phyloP scores from a whole-genome alignment of 306 rosid genomes.

The Cucumis hystrix region DNA sequence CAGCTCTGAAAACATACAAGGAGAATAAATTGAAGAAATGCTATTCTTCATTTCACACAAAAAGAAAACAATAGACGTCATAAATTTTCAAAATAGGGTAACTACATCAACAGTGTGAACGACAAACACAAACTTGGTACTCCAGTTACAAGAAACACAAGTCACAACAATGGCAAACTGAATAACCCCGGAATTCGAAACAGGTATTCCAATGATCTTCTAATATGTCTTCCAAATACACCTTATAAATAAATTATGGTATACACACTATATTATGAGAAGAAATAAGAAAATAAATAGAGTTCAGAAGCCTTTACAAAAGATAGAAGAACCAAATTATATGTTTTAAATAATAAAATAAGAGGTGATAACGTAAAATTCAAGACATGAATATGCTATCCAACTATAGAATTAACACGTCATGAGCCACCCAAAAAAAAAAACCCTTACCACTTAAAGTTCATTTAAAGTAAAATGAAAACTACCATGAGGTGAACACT shows the following conservation, averaged over 20 bases:
- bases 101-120: background rate
- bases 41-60: background rate
- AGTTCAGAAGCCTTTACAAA: no score
- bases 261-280: no score
- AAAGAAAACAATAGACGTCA: background rate
- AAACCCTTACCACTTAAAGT: no score
- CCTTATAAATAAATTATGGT: background rate
- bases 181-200: background rate
- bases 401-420: no score
- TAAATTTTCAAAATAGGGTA: background rate
- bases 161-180: background rate
- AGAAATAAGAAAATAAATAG: no score
- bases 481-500: no score
- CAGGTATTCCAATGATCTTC: background rate
- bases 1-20: conserved; percentile 37
- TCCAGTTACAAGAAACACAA: background rate
- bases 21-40: background rate
- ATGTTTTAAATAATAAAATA: background rate
- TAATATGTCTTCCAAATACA: background rate
- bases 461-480: no score
- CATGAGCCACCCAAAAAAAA: no score
- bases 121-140: background rate
- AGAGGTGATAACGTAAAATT: no score
- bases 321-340: no score
- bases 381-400: no score